A percentile compares a stretch with the other conserved stretches of the same genome.
phyloP scores from a whole-genome alignment of 1,284 basidiomycete species.

The Quambalaria eucalypti region DNA sequence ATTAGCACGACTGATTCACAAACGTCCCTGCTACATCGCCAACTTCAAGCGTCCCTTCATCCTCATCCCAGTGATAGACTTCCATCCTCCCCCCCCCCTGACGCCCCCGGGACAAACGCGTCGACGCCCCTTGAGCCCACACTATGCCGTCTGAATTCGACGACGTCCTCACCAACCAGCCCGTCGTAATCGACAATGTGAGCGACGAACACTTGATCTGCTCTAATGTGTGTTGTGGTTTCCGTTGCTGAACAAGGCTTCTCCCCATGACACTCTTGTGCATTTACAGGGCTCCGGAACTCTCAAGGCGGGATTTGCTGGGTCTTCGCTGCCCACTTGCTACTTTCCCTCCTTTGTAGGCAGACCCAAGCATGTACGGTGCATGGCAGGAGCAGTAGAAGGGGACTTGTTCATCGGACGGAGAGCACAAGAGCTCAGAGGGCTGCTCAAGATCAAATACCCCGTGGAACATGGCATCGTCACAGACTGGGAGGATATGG shows the following conservation, averaged over 20 bases:
- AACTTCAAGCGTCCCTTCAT: no score
- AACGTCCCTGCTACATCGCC: no score
- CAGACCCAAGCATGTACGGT: conserved; percentile 41
- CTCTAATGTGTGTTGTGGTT: conserved; percentile 9
- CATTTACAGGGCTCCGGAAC: conserved; percentile 37
- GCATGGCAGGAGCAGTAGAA: conserved; percentile 46
- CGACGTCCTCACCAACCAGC: conserved; percentile 47
- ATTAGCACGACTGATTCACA: no score
- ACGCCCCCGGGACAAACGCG: no score
- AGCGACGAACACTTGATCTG: not conserved
- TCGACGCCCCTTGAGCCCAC: no score
- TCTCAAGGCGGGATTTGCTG: conserved; percentile 46
- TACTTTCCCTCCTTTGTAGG: conserved; percentile 43
- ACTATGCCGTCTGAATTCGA: conserved; percentile 37
- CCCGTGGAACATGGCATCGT: conserved; percentile 47
- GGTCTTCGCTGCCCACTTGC: conserved; percentile 42
- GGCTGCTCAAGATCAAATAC: conserved; percentile 42
- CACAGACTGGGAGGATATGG: conserved; percentile 47
- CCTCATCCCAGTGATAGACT: no score
- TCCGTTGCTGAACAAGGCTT: no score
- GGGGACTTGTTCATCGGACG: conserved; percentile 45
- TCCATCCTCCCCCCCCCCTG: no score
- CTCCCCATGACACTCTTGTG: not conserved
- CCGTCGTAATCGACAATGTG: conserved; percentile 45
- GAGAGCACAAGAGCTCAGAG: conserved; percentile 42